A percentile compares a stretch with the other conserved stretches of the same genome.
Evolutionary conservation across 345 rosid genomes (phyloP).

Genomic region (Sonneratia caseolaris): DNA sequence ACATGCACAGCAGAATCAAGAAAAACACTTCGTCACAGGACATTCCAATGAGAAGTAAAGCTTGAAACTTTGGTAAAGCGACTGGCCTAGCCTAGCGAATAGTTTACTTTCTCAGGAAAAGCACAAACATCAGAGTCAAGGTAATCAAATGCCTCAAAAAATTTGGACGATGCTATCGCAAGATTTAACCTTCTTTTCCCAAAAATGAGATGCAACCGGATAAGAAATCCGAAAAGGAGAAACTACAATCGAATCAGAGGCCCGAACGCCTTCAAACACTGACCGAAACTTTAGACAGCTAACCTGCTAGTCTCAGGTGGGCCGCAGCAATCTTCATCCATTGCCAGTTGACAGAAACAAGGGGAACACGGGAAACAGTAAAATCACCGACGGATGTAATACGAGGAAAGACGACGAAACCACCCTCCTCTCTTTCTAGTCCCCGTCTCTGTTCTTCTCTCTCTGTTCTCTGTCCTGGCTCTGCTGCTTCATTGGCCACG

Average conservation of each 20-base stretch:
- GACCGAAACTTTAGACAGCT: not conserved
- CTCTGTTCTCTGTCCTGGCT: too few relatives aligned
- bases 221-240: not conserved
- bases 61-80: not conserved
- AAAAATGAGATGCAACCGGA: not conserved
- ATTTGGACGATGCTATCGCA: not conserved
- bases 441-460: too few relatives aligned
- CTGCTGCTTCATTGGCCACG: not conserved
- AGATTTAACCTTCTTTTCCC: not conserved
- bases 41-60: not conserved
- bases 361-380: not conserved
- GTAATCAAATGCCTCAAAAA: not conserved
- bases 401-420: not conserved
- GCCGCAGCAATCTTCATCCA: constrained; percentile 4
- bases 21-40: not conserved
- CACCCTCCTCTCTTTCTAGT: too few relatives aligned
- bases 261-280: not conserved
- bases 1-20: not conserved
- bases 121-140: not conserved
- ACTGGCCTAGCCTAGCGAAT: not conserved
- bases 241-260: not conserved
- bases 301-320: constrained; percentile 6
- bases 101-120: not conserved
- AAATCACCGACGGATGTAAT: not conserved
- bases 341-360: not conserved